Conservation (phyloP, 148 eudicot genomes). For the Pharnaceum exiguum region DNA sequence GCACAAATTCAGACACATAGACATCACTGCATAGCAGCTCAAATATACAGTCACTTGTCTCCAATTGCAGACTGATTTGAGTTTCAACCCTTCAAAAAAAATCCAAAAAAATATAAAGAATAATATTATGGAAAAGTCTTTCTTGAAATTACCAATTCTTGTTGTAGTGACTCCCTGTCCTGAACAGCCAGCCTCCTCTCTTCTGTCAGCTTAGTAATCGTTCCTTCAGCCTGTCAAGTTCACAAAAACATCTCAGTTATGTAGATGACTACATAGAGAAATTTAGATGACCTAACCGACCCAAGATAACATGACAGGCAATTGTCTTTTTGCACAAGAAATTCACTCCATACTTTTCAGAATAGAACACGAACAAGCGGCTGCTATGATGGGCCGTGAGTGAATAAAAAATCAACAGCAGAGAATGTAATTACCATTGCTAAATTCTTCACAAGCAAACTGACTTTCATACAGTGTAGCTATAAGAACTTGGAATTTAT, state of each 20-base stretch:
- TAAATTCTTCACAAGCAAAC: no score
- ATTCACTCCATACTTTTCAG: no score
- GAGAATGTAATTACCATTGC: no score
- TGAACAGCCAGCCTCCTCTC: conserved; percentile 51
- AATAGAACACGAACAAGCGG: no score
- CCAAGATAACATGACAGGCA: no score
- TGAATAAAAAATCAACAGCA: no score
- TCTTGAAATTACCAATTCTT: conserved; percentile 51
- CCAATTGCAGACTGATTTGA: no score
- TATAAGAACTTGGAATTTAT: no score
- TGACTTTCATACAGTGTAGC: no score
- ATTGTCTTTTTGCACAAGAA: no score
- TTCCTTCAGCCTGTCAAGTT: conserved; percentile 55
- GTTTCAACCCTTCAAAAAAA: no score
- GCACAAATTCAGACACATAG: neutral
- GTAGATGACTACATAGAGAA: neutral
- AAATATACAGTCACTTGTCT: neutral
- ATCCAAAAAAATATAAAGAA: neutral
- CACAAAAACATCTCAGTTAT: conserved; percentile 6
- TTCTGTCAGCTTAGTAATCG: conserved; percentile 53
- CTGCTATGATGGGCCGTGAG: no score
- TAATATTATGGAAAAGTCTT: neutral
- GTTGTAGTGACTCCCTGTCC: conserved; percentile 50
- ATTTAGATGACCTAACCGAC: neutral
- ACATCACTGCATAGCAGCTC: neutral